Evolutionary conservation across 257 asterid genomes (phyloP).

Genomic region (Catharanthus roseus): DNA sequence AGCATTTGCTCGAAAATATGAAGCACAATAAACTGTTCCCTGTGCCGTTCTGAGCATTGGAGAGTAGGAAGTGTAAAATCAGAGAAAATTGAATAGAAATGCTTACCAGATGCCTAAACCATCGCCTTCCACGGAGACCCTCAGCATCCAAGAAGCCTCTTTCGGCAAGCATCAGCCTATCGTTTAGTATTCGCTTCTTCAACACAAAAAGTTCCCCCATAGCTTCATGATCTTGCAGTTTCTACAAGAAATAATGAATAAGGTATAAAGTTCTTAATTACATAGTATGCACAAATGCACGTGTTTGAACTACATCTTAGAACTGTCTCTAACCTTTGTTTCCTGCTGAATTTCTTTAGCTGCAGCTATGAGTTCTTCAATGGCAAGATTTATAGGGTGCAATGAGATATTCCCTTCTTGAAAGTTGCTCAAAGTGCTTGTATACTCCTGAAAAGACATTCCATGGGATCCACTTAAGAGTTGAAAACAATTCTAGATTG

Average conservation of each 20-base stretch:
- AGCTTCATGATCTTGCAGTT: constrained; percentile 32
- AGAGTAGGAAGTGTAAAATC: background rate
- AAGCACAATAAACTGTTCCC: background rate
- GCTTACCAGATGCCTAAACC: constrained; percentile 93
- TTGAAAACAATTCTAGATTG: background rate
- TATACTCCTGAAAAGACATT: constrained; percentile 43
- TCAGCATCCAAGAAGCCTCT: constrained; percentile 80
- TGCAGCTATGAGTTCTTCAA: constrained; percentile 52
- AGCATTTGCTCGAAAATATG: no score
- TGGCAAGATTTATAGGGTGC: constrained; percentile 54
- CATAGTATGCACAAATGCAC: background rate
- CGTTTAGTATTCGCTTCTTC: constrained; percentile 62
- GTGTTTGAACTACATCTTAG: background rate
- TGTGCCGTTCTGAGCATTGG: background rate
- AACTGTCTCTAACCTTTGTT: constrained; percentile 43
- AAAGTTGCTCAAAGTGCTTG: constrained; percentile 32
- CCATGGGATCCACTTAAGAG: background rate
- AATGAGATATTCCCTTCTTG: constrained; percentile 51
- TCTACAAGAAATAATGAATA: constrained; percentile 29
- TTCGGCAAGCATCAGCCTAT: constrained; percentile 72
- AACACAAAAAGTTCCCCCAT: constrained; percentile 28
- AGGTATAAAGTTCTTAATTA: background rate
- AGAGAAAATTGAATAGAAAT: constrained; percentile 2
- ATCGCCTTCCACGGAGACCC: constrained; percentile 61
- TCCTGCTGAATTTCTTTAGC: constrained; percentile 47